Percentiles rank a stretch among this genome's conserved stretches.
Conservation (phyloP, 176 grass and related monocot species). For the Otatea glauca region DNA sequence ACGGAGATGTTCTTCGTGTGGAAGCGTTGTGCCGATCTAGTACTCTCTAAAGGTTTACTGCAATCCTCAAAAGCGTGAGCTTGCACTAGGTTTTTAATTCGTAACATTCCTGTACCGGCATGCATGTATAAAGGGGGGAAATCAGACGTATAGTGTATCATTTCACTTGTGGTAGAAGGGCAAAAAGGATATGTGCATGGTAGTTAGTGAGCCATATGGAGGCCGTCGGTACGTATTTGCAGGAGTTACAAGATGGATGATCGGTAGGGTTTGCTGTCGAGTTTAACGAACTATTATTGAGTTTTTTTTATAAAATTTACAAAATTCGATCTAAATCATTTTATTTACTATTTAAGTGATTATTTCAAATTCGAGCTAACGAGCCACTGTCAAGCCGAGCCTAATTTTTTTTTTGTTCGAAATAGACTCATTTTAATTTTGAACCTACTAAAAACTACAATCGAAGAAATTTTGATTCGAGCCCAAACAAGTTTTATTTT, state of each 20-base stretch:
- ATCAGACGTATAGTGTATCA: not conserved
- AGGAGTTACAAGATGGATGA: not conserved
- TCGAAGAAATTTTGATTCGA: no score
- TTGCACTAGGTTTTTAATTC: conserved; percentile 7
- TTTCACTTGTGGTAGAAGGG: not conserved
- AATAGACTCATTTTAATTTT: no score
- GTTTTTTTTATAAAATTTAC: no score
- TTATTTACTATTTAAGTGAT: no score
- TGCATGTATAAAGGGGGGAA: not conserved
- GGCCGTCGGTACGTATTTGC: not conserved
- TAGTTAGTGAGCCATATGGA: not conserved
- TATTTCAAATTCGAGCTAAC: no score
- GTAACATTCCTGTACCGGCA: not conserved
- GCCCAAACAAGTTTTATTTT: no score
- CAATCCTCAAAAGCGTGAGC: conserved; percentile 7
- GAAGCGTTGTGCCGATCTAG: not conserved
- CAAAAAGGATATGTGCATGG: not conserved
- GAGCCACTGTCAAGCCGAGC: no score
- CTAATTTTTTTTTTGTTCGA: no score
- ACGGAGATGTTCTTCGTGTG: conserved; percentile 1
- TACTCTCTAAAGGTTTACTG: not conserved
- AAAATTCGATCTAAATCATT: no score
- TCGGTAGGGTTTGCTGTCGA: no score
- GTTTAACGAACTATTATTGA: no score
- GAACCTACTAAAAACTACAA: no score